Conservation (phyloP, 106 monocot genomes). For the Vanilla planifolia region DNA sequence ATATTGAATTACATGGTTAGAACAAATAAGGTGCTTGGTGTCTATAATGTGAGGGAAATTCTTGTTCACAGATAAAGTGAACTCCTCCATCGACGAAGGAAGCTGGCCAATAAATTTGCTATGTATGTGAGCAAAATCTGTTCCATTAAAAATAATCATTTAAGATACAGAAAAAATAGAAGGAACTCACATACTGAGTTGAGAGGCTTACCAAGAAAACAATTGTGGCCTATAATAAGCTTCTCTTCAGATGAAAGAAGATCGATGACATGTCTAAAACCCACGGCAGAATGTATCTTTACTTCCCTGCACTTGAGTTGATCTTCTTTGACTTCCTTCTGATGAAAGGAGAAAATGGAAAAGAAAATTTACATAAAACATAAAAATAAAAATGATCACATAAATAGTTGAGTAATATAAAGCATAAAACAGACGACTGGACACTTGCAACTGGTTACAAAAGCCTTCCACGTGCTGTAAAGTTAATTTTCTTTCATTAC, state of each 20-base stretch:
- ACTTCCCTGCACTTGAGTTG: slow-evolving; percentile 19
- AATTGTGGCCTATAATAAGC: slow-evolving; percentile 91
- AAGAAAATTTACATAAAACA: background rate
- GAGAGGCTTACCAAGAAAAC: slow-evolving; percentile 60
- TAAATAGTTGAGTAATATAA: no score
- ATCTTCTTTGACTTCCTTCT: slow-evolving; percentile 74
- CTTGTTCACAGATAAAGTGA: slow-evolving; percentile 49
- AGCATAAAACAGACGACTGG: no score
- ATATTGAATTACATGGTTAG: slow-evolving; percentile 36
- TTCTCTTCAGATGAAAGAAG: slow-evolving; percentile 74
- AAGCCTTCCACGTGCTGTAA: no score
- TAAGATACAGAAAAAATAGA: background rate
- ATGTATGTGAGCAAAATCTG: slow-evolving; percentile 86
- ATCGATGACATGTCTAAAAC: slow-evolving; percentile 91
- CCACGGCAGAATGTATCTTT: slow-evolving; percentile 63
- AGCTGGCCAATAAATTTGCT: slow-evolving; percentile 81
- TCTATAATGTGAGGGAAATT: slow-evolving; percentile 68
- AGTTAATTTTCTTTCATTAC: no score
- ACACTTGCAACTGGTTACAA: no score
- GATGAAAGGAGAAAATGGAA: slow-evolving; percentile 2
- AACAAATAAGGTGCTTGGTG: slow-evolving; percentile 75
- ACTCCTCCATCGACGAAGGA: slow-evolving; percentile 68
- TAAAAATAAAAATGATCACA: no score
- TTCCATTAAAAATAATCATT: slow-evolving; percentile 15
- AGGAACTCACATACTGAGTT: background rate